phyloP scores from a whole-genome alignment of 2,329 filamentous ascomycete genomes.

The Neonectria neomacrospora region DNA sequence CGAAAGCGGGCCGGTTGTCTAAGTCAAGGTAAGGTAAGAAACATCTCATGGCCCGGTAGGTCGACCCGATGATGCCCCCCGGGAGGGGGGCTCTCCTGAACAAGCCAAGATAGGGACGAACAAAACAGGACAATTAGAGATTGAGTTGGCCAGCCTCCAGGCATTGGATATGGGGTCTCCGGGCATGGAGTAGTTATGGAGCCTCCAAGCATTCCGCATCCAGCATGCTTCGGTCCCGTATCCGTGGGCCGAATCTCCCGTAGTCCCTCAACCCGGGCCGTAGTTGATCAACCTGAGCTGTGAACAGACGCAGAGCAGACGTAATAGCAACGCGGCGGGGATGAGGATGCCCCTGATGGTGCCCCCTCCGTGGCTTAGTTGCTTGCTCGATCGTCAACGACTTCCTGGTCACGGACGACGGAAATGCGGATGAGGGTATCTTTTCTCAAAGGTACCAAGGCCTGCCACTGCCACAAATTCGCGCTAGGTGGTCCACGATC shows the following conservation, averaged over 20 bases:
- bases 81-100: neutral
- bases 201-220: conserved; percentile 2
- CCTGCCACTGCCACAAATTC: conserved; percentile 29
- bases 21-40: neutral
- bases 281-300: neutral
- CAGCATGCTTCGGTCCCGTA: conserved; percentile 5
- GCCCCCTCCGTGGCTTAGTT: conserved; percentile 1
- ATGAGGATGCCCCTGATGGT: conserved; percentile 8
- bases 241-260: conserved; percentile 10
- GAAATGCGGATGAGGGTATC: conserved; percentile 42
- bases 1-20: conserved; percentile 2
- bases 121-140: conserved; percentile 17
- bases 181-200: neutral
- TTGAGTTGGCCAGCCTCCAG: no score
- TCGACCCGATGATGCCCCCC: conserved; percentile 16
- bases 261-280: conserved; percentile 3
- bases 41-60: conserved; percentile 20
- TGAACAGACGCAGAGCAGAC: neutral
- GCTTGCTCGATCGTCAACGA: conserved; percentile 11
- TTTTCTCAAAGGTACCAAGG: conserved; percentile 36
- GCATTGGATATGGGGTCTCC: no score
- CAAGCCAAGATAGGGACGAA: neutral
- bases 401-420: conserved; percentile 17
- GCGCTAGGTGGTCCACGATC: conserved; percentile 30
- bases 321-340: conserved; percentile 9